Evolutionary conservation across 1,284 basidiomycete species (phyloP), one percentile per base, ranked within the genome.

Genomic region (Leccinum insolens): DNA sequence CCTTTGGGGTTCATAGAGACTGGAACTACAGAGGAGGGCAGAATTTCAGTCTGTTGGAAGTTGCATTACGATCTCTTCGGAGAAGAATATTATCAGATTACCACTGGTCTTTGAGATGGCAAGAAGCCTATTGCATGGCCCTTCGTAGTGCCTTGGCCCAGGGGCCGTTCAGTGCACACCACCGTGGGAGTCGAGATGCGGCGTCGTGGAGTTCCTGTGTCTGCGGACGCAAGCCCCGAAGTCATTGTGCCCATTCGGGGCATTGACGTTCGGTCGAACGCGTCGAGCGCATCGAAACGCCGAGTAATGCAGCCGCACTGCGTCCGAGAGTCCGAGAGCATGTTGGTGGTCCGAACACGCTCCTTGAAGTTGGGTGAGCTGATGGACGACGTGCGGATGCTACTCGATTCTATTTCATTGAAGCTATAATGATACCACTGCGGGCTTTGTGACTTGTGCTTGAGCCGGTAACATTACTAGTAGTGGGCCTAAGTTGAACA

Each of bases 21-120:
- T 0, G 0, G 12, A 25, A 0, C 22, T 2, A 39, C 37, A 39
- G n/a, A 12, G 6, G 20, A 25, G 17, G 0, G 22, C 3, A 7
- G 9, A 0, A 0, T 57, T 4, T 39, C 39, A 6, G 14, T 14
- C 46, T 17, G n/a, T 49, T 49, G 46, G 46, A 49, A 39, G 39
- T 14, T 0, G 39, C 39, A 39, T 39, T 49, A 8, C 17, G n/a
- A 17, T 49, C n/a, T 49, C n/a, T 20, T 25, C 22, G 22, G 46
- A n/a, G 15, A 0, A 20, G n/a, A 17, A 49, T 14, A 39, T 14
- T 39, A 11, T 39, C 37, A 14, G 2, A 39, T 3, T 39, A 39
- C 39, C 37, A 37, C 37, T 12, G 46, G 12, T 49, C n/a, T 8
- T 39, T 39, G 37, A 39, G 37, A 39, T 39, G 37, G 37, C 12